Base-by-base conservation (phyloP, 352 stramenopile genomes). In the Phytophthora palmivora region DNA sequence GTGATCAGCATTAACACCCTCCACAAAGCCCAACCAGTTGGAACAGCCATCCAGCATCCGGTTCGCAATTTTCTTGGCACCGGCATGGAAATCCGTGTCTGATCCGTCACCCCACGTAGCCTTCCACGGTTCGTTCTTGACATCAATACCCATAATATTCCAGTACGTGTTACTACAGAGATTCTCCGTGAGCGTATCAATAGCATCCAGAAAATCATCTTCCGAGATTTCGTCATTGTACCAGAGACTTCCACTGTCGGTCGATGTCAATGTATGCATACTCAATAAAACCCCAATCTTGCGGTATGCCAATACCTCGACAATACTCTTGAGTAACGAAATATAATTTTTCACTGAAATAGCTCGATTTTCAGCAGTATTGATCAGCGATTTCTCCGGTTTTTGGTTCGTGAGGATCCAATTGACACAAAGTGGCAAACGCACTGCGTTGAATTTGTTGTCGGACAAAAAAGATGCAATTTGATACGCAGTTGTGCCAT, bases 391-490 rank as follows among this genome's bases (percentile, higher is more conserved):
- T 9, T 38, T 52, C 58, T 78, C 74, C 12, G 82, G 82, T 10
- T 74, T 52, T n/a, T 74, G 76, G 58, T 93, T 90, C 2, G 70
- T 75, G 15, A 93, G 55, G 39, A 93, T 81, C 64, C 66, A 84
- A 16, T 69, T 44, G 6, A 70, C 74, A 67, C 86, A 90, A 15
- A 93, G 74, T 6, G 84, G 84, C n/a, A 93, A 47, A 0, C 84
- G 82, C 9, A 92, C 78, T 14, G 78, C 71, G 34, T 92, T 92
- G 63, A 89, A 92, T n/a, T 91, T 89, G 79, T 92, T 89, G 37
- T 73, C 46, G 0, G 78, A 43, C 21, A 93, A 56, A 53, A 91
- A 93, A n/a, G 71, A 58, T n/a, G 82, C 78, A 19, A 93, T 74
- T 60, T 89, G 74, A 63, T 89, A 93, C 67, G 74, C 83, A 0